Evolutionary conservation across 176 grass and related monocot genomes (phyloP).

Genomic region (Rhynchospora breviuscula): DNA sequence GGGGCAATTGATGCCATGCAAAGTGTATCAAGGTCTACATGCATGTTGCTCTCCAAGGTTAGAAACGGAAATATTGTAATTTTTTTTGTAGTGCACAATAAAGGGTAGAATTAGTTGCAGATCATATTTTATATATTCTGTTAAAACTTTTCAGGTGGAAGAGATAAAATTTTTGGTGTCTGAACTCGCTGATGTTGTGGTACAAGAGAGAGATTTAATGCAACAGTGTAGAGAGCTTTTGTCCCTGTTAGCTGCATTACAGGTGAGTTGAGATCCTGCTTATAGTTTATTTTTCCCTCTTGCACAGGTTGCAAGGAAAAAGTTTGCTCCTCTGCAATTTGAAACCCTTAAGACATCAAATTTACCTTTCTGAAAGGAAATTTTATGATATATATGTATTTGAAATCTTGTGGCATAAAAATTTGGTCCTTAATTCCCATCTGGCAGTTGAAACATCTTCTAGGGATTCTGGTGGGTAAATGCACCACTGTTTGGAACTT

Average conservation of each 20-base stretch:
- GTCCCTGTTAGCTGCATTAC: conserved; percentile 47
- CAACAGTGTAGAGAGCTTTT: conserved; percentile 49
- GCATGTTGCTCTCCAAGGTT: conserved; percentile 42
- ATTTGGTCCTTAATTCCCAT: neutral
- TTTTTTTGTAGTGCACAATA: neutral
- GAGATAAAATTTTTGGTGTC: conserved; percentile 32
- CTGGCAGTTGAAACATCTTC: neutral
- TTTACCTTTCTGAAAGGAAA: neutral
- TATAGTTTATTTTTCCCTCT: neutral
- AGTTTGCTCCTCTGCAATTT: neutral
- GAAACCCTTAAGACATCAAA: neutral
- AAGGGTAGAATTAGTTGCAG: neutral
- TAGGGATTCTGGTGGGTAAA: neutral
- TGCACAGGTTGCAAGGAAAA: neutral
- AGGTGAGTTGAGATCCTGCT: conserved; percentile 39
- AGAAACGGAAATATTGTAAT: neutral
- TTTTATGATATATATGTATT: neutral
- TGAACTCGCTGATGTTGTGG: conserved; percentile 41
- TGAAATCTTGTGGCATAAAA: neutral
- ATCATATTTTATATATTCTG: neutral
- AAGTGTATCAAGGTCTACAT: conserved; percentile 41
- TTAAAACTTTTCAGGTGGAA: conserved; percentile 39
- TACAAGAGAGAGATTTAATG: conserved; percentile 42
- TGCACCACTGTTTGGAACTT: conserved; percentile 1
- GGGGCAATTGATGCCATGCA: conserved; percentile 65